Percentiles rank a stretch among this genome's conserved stretches.
These are phyloP conservation scores for Saccharomycopsis fodiens DNA, from an alignment of 805 yeast species.

Conservation along the genomic window DNA sequence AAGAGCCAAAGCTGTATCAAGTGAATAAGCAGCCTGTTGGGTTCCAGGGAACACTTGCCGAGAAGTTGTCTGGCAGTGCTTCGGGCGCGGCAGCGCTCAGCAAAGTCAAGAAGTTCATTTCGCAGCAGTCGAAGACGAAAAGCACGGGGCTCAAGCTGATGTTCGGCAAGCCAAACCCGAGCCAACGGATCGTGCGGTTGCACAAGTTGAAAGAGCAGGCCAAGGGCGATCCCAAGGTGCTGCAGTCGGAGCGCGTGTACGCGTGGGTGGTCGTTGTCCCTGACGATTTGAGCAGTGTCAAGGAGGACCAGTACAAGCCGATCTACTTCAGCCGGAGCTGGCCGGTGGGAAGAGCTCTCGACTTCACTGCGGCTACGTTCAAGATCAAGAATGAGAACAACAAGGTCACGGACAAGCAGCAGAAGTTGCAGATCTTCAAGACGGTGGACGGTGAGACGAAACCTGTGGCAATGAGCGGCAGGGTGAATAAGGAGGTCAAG, in stretches of 20 bases:
- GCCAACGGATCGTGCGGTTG: conserved; percentile 24
- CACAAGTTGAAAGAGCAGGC: conserved; percentile 39
- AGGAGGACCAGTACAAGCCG: conserved; percentile 25
- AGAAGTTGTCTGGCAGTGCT: not conserved
- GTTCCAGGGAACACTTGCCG: not conserved
- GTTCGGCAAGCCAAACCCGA: conserved; percentile 15
- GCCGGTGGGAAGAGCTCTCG: conserved; percentile 55
- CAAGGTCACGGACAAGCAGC: conserved; percentile 32
- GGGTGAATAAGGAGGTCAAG: conserved; percentile 33
- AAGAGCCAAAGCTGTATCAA: conserved; percentile 19
- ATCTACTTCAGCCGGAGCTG: conserved; percentile 46
- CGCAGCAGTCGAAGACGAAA: conserved; percentile 1
- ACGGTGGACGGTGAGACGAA: conserved; percentile 24
- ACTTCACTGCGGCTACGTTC: conserved; percentile 40
- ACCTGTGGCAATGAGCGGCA: conserved; percentile 30
- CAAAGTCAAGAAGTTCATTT: conserved; percentile 22
- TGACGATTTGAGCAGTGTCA: conserved; percentile 16
- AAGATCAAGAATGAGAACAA: conserved; percentile 45
- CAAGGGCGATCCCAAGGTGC: conserved; percentile 43
- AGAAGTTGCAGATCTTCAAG: conserved; percentile 42
- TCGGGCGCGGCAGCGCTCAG: conserved; percentile 8
- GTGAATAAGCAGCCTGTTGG: not conserved
- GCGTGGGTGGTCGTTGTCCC: conserved; percentile 30
- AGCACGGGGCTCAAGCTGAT: not conserved
- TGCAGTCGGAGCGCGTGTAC: conserved; percentile 39